Percentiles rank a stretch among this genome's conserved stretches.
phyloP scores from a whole-genome alignment of 2,329 filamentous ascomycete genomes.

The Claviceps spartinae region DNA sequence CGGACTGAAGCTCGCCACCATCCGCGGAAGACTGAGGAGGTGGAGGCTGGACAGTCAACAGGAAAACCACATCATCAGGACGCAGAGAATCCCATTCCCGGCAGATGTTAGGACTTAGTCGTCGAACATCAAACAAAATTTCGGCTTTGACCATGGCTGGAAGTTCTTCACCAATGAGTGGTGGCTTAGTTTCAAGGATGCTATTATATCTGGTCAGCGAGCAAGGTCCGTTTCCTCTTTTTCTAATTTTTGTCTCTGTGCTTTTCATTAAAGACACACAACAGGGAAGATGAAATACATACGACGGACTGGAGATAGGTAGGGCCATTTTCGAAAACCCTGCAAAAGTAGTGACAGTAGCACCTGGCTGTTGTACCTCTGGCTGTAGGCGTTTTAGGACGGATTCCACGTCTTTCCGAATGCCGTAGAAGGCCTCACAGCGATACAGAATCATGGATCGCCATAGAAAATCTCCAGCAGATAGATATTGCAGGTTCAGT shows the following conservation, averaged over 20 bases:
- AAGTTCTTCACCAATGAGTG: slow-evolving; percentile 68
- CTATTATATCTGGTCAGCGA: slow-evolving; percentile 14
- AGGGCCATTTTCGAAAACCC: slow-evolving; percentile 89
- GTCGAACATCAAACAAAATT: slow-evolving; percentile 69
- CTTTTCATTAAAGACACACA: neutral
- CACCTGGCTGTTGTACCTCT: slow-evolving; percentile 47
- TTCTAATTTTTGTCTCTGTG: neutral
- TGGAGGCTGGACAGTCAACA: slow-evolving; percentile 60
- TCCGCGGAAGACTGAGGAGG: slow-evolving; percentile 39
- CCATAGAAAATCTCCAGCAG: slow-evolving; percentile 94
- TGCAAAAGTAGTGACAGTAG: slow-evolving; percentile 54
- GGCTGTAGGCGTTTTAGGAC: slow-evolving; percentile 69
- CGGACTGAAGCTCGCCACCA: slow-evolving; percentile 27
- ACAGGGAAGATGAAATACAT: slow-evolving; percentile 9
- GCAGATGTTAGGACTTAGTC: slow-evolving; percentile 60
- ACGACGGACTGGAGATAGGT: slow-evolving; percentile 67
- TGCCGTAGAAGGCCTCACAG: slow-evolving; percentile 84
- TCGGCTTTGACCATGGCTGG: slow-evolving; percentile 82
- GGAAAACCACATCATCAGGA: slow-evolving; percentile 78
- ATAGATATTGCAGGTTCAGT: slow-evolving; percentile 88
- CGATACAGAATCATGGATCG: slow-evolving; percentile 80
- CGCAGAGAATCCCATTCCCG: slow-evolving; percentile 83
- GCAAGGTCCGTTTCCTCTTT: neutral
- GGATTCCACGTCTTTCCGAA: slow-evolving; percentile 80
- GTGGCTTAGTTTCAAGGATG: slow-evolving; percentile 72